Percentiles rank a stretch among this genome's conserved stretches.
Conservation (phyloP, 108 stramenopile species). For the Conticribra guillardii region DNA sequence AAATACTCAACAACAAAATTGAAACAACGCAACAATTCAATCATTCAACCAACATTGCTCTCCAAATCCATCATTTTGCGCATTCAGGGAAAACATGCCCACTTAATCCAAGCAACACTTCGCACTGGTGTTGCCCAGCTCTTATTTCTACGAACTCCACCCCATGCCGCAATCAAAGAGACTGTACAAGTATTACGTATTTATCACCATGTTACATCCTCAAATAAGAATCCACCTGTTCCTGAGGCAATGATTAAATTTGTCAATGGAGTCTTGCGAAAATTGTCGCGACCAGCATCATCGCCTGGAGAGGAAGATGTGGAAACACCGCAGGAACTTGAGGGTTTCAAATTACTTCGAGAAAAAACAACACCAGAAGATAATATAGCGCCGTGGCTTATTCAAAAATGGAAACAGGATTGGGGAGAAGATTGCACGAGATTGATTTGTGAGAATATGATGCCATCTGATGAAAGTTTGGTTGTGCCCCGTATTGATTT, state of each 20-base stretch:
- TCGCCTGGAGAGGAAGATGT: constrained; percentile 26
- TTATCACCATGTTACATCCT: constrained; percentile 22
- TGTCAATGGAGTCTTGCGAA: constrained; percentile 80
- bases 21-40: no score
- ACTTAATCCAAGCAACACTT: constrained; percentile 57
- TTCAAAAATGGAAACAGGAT: constrained; percentile 51
- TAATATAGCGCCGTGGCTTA: constrained; percentile 70
- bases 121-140: constrained; percentile 77
- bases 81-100: constrained; percentile 42
- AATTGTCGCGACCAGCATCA: constrained; percentile 40
- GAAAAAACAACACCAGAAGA: constrained; percentile 53
- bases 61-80: no score
- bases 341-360: constrained; percentile 45
- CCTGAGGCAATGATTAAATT: constrained; percentile 75
- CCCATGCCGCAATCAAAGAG: constrained; percentile 73
- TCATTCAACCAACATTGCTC: no score
- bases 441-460: constrained; percentile 60
- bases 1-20: background rate
- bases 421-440: constrained; percentile 65
- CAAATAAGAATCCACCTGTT: constrained; percentile 20
- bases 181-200: constrained; percentile 77
- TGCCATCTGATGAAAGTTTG: constrained; percentile 43
- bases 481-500: constrained; percentile 58
- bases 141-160: constrained; percentile 65
- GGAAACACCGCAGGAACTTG: constrained; percentile 16